A percentile compares a stretch with the other conserved stretches of the same genome.
These are phyloP conservation scores for Apophysomyces elegans DNA, from an alignment of 371 early-diverging fungal genomes.

Conservation along the genomic window DNA sequence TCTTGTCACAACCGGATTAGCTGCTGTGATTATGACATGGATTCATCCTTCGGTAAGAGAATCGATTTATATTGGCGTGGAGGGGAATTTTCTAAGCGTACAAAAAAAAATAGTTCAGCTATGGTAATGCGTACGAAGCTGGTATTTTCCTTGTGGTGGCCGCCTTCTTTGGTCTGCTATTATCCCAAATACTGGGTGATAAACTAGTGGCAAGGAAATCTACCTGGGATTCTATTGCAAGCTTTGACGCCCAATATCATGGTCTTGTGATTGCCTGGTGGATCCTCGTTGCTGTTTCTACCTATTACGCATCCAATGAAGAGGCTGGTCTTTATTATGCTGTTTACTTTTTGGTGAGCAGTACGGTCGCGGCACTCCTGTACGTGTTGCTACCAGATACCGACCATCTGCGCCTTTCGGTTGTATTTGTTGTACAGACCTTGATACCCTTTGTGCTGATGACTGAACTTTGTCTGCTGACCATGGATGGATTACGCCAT, in stretches of 20 bases:
- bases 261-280: conserved; percentile 49
- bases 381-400: conserved; percentile 30
- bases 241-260: conserved; percentile 14
- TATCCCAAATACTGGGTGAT: conserved; percentile 17
- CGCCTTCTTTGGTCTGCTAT: conserved; percentile 20
- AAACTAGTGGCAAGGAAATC: conserved; percentile 17
- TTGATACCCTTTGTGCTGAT: conserved; percentile 43
- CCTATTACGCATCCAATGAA: conserved; percentile 24
- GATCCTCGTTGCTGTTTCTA: conserved; percentile 39
- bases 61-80: conserved; percentile 7
- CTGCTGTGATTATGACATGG: neutral
- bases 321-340: conserved; percentile 50
- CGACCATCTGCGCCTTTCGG: conserved; percentile 22
- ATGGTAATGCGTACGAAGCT: conserved; percentile 24
- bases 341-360: conserved; percentile 43
- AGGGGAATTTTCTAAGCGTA: neutral
- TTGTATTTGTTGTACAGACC: conserved; percentile 39
- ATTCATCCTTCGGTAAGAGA: conserved; percentile 1
- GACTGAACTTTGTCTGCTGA: conserved; percentile 41
- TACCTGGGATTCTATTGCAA: conserved; percentile 14
- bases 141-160: conserved; percentile 20
- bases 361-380: conserved; percentile 35
- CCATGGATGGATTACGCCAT: conserved; percentile 53
- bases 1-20: neutral
- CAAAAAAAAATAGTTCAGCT: neutral